These are phyloP conservation scores for Rhynchospora breviuscula DNA, from an alignment of 176 grass and related monocot genomes.

Conservation along the genomic window DNA sequence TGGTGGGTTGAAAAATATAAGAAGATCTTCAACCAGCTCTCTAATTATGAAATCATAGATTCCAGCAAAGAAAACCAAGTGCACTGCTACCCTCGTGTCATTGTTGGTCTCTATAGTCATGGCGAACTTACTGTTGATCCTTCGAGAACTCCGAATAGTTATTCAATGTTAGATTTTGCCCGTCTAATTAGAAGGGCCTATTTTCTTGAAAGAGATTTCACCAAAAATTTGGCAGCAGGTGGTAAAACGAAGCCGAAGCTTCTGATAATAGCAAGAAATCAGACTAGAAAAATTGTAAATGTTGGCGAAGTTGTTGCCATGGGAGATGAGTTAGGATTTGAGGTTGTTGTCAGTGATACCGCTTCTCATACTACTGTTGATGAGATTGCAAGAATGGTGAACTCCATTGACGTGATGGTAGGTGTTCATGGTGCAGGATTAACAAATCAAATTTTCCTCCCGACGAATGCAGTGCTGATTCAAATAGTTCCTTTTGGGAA, in stretches of 20 bases:
- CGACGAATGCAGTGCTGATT: conserved; percentile 50
- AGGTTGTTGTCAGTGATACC: conserved; percentile 58
- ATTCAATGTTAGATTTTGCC: conserved; percentile 52
- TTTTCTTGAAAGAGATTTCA: conserved; percentile 27
- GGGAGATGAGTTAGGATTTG: conserved; percentile 54
- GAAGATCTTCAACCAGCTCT: conserved; percentile 37
- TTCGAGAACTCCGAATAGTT: conserved; percentile 25
- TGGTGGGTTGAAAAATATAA: conserved; percentile 71
- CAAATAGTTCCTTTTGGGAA: conserved; percentile 63
- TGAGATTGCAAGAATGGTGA: conserved; percentile 44
- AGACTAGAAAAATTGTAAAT: conserved; percentile 53
- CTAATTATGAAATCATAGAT: conserved; percentile 52
- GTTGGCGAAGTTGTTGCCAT: conserved; percentile 38
- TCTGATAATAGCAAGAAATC: conserved; percentile 55
- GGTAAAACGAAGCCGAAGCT: conserved; percentile 42
- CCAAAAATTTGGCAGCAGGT: conserved; percentile 18
- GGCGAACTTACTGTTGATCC: conserved; percentile 68
- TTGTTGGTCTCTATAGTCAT: conserved; percentile 51
- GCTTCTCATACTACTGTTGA: conserved; percentile 45
- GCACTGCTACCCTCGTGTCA: conserved; percentile 54
- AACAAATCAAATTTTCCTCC: conserved; percentile 64
- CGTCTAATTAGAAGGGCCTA: conserved; percentile 52
- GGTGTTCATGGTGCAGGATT: conserved; percentile 71
- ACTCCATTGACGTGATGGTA: conserved; percentile 66
- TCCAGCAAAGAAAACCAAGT: conserved; percentile 57